Evolutionary conservation across 305 asterid species (phyloP), one percentile per base, ranked within the genome.

Genomic region (Solanum hybrid): DNA sequence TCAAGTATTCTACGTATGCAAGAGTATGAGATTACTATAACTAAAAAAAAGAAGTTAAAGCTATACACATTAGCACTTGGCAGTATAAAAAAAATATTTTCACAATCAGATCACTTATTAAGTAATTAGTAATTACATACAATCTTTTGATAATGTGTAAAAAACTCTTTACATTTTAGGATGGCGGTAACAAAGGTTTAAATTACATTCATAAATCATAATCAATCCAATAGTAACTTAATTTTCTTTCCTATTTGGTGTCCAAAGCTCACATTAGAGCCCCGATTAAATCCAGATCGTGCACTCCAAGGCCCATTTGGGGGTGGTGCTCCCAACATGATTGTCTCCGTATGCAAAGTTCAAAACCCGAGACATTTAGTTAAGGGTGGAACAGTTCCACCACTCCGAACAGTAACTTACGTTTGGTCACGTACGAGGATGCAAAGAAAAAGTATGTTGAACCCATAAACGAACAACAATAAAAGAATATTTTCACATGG

Each of bases 241-340:
- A 83, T 31, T 83, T 29, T 17, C 0, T 57, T 3, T 1, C 10
- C 24, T 2, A 20, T 57, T 0, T 7, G 24, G 24, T 7, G 24
- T 57, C 1, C 10, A 0, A 20, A 57, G 11, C 2, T 20, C 11
- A 20, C 0, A 20, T 57, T 57, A 0, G 1, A 20, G 24, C 2
- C 4, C 24, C 0, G 24, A 57, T 0, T 57, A 3, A 57, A 57
- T 57, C 0, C 0, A 0, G 5, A 20, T 57, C 10, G 0, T 0
- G 0, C 10, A 57, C 3, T 57, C 0, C 11, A 57, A 20, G 24
- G 2, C 24, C 11, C 11, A 57, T 57, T 3, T 17, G 1, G 24
- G 0, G 11, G 0, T 57, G 24, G 5, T 1, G 11, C 70, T 7
- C 10, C 5, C 24, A 20, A 57, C 24, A 57, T 0, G 6, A 33